These are phyloP conservation scores for Tylopilus felleus DNA, from an alignment of 768 basidiomycete species.

Conservation along the genomic window DNA sequence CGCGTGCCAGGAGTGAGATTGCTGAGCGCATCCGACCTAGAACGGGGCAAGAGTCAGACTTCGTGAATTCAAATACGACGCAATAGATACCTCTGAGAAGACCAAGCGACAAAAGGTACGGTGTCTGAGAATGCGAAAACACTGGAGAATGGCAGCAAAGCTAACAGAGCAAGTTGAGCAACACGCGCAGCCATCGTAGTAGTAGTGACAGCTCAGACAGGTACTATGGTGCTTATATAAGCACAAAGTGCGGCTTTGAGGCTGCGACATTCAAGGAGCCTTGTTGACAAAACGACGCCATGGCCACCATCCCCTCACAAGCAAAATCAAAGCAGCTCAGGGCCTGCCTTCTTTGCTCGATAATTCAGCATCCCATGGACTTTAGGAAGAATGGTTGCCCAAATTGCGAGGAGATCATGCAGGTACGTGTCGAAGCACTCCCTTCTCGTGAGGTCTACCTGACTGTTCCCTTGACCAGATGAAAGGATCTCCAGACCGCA, in stretches of 20 bases:
- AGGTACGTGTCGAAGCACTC: slow-evolving; percentile 48
- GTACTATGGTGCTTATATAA: slow-evolving; percentile 27
- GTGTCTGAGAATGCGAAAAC: slow-evolving; percentile 61
- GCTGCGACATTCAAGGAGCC: background rate
- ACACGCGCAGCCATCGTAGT: slow-evolving; percentile 46
- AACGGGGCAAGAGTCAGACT: background rate
- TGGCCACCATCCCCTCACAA: slow-evolving; percentile 52
- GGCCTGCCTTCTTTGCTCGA: slow-evolving; percentile 91
- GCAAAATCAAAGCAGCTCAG: slow-evolving; percentile 73
- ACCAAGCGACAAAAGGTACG: slow-evolving; percentile 67
- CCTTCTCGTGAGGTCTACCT: background rate
- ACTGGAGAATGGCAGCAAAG: slow-evolving; percentile 39
- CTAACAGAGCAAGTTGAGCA: slow-evolving; percentile 42
- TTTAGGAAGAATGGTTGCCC: slow-evolving; percentile 89
- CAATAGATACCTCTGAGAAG: slow-evolving; percentile 52
- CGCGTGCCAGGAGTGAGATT: slow-evolving; percentile 36
- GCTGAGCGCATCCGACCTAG: slow-evolving; percentile 50
- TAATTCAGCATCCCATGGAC: slow-evolving; percentile 79
- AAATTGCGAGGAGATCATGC: slow-evolving; percentile 94
- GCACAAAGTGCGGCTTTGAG: background rate
- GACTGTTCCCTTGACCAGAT: slow-evolving; percentile 50
- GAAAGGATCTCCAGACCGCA: slow-evolving; percentile 82
- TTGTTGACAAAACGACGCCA: slow-evolving; percentile 8
- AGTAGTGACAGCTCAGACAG: background rate
- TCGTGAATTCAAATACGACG: background rate